A percentile compares a stretch with the other conserved stretches of the same genome.
phyloP scores from a whole-genome alignment of 129 eudicot species.

The Helichrysum umbraculigerum region DNA sequence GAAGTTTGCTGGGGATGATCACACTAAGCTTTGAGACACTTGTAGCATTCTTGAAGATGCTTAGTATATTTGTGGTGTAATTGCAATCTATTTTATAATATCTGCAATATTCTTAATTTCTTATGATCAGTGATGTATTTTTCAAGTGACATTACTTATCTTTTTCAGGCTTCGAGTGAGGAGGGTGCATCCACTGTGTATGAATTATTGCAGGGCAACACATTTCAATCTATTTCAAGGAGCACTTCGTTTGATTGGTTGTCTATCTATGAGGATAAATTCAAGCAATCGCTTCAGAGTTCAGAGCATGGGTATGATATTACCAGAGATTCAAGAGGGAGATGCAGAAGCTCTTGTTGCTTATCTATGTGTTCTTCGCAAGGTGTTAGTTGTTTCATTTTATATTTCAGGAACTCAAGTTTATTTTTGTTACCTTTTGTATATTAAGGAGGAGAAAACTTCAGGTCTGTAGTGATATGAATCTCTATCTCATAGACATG shows the following conservation, averaged over 20 bases:
- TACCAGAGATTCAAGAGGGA: too few species aligned
- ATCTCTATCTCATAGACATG: too few species aligned
- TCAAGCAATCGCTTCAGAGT: too few species aligned
- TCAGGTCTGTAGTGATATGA: too few species aligned
- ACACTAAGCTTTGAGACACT: conserved; percentile 57
- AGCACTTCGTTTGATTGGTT: too few species aligned
- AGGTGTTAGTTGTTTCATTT: conserved; percentile 31
- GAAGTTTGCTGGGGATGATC: conserved; percentile 93
- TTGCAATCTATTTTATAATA: not conserved
- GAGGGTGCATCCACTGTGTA: conserved; percentile 89
- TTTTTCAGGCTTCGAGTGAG: conserved; percentile 69
- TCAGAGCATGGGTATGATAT: too few species aligned
- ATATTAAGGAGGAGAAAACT: too few species aligned
- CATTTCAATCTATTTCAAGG: conserved; percentile 65
- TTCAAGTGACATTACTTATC: conserved; percentile 5
- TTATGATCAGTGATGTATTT: not conserved
- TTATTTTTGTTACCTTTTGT: conserved; percentile 20
- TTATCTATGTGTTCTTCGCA: conserved; percentile 73
- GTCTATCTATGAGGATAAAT: too few species aligned
- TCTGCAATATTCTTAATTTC: not conserved
- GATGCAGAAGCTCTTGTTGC: conserved; percentile 90
- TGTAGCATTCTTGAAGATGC: conserved; percentile 48
- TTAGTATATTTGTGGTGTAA: conserved; percentile 68
- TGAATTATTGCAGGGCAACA: conserved; percentile 75
- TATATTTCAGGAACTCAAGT: too few species aligned